phyloP scores from a whole-genome alignment of 768 basidiomycete genomes.

The Ramaria rubella region DNA sequence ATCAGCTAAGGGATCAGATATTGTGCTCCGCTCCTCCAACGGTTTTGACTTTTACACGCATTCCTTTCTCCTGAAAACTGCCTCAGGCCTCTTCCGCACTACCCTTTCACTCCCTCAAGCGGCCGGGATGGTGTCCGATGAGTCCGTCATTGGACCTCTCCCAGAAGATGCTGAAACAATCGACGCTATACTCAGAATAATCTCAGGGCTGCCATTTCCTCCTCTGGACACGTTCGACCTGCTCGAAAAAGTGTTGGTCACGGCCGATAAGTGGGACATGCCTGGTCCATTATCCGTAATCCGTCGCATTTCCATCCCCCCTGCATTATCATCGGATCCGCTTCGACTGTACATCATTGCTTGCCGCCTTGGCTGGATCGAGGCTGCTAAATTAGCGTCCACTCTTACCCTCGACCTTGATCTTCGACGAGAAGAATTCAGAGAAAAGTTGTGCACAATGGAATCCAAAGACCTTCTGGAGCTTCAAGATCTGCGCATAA shows the following conservation, averaged over 20 bases:
- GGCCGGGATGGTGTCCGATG: conserved; percentile 14
- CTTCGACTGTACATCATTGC: conserved; percentile 48
- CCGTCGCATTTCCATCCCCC: conserved; percentile 48
- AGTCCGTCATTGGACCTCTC: conserved; percentile 46
- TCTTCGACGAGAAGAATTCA: not conserved
- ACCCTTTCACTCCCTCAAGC: conserved; percentile 45
- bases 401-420: conserved; percentile 33
- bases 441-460: not conserved
- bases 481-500: conserved; percentile 48
- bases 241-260: conserved; percentile 49
- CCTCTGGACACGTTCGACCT: conserved; percentile 43
- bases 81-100: conserved; percentile 57
- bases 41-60: conserved; percentile 49
- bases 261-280: conserved; percentile 67
- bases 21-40: conserved; percentile 46
- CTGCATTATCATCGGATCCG: conserved; percentile 41
- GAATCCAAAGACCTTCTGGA: conserved; percentile 43
- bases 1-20: conserved; percentile 10
- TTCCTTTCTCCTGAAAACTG: conserved; percentile 51
- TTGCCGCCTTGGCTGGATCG: conserved; percentile 51
- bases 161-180: conserved; percentile 52
- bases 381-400: conserved; percentile 49
- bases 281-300: conserved; percentile 54
- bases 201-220: conserved; percentile 49
- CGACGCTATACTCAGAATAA: conserved; percentile 51